A percentile compares a stretch with the other conserved stretches of the same genome.
Evolutionary conservation across 345 rosid genomes (phyloP).

Genomic region (Erucastrum elatum): DNA sequence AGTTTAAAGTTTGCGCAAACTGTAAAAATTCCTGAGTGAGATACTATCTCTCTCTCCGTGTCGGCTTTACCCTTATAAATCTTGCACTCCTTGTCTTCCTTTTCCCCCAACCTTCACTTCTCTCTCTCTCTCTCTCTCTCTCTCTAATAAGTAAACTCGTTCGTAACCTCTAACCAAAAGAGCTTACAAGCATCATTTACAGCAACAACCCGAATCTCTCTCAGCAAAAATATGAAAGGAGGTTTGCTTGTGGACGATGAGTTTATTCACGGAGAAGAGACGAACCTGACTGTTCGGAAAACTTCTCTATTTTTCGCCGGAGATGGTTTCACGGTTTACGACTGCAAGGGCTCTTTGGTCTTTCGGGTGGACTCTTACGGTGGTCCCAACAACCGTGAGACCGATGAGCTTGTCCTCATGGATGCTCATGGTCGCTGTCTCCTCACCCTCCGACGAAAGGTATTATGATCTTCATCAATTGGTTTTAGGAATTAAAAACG

Average conservation of each 20-base stretch:
- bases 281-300: conserved; percentile 69
- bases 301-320: conserved; percentile 83
- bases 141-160: background rate
- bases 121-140: conserved; percentile 8
- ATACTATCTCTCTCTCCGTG: background rate
- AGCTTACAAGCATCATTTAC: conserved; percentile 1
- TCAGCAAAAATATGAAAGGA: conserved; percentile 33
- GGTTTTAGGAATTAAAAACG: background rate
- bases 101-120: conserved; percentile 9
- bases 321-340: conserved; percentile 87
- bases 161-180: too few relatives aligned
- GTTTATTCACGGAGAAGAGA: conserved; percentile 54
- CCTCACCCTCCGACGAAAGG: conserved; percentile 88
- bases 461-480: background rate
- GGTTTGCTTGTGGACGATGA: conserved; percentile 55
- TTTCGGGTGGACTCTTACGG: conserved; percentile 94
- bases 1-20: background rate
- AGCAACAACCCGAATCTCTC: background rate
- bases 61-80: conserved; percentile 25
- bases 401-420: conserved; percentile 79
- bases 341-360: conserved; percentile 59
- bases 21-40: conserved; percentile 1
- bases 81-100: conserved; percentile 35
- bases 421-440: conserved; percentile 82
- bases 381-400: conserved; percentile 70